Percentiles rank a stretch among this genome's conserved stretches.
These are phyloP conservation scores for Scytalidium lignicola DNA, from an alignment of 2,329 filamentous ascomycete genomes.

Conservation along the genomic window DNA sequence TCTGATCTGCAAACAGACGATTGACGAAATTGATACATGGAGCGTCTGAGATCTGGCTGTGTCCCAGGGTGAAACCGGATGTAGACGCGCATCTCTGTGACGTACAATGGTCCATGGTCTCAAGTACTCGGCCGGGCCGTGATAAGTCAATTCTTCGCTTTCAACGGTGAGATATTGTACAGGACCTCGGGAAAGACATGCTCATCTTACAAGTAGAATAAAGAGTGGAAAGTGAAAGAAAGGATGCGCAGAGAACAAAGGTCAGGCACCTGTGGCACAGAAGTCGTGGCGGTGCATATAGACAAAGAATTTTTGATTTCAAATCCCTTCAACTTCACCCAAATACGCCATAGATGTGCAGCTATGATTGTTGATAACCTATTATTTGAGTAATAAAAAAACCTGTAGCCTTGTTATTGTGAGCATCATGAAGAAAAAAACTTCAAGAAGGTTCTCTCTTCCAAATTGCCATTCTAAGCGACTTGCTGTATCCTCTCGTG, in stretches of 20 bases:
- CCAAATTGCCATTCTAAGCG: neutral
- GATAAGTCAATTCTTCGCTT: neutral
- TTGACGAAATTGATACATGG: slow-evolving; percentile 18
- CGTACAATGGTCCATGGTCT: neutral
- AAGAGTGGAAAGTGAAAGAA: neutral
- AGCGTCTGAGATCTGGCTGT: slow-evolving; percentile 1
- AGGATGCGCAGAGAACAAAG: no score
- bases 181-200: neutral
- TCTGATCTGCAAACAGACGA: slow-evolving; percentile 23
- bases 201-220: neutral
- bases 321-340: no score
- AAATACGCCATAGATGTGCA: no score
- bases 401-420: neutral
- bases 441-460: neutral
- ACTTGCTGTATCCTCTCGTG: neutral
- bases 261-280: no score
- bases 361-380: no score
- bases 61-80: slow-evolving; percentile 1
- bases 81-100: neutral
- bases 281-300: neutral
- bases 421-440: neutral
- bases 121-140: neutral
- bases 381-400: no score
- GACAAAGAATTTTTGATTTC: neutral
- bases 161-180: neutral